A percentile compares a stretch with the other conserved stretches of the same genome.
Conservation (phyloP, 169 alveolate species). For the Fabrea salina region DNA sequence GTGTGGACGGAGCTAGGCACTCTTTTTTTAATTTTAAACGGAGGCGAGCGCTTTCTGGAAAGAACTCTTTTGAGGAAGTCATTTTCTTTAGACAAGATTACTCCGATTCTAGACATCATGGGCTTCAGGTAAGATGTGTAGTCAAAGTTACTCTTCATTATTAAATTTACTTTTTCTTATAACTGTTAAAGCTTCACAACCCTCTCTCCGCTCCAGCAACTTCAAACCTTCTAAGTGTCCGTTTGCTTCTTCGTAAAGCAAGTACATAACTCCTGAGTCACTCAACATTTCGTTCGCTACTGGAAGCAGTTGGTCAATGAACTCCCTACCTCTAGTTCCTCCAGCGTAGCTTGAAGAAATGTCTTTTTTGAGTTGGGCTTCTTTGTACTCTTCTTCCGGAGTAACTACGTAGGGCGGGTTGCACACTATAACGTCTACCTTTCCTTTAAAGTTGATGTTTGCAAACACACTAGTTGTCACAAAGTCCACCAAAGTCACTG, state of each 20-base stretch:
- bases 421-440: constrained; percentile 45
- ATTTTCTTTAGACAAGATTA: background rate
- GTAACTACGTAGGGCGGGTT: constrained; percentile 62
- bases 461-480: background rate
- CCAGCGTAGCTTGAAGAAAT: constrained; percentile 56
- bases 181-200: constrained; percentile 27
- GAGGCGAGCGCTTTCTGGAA: too few relatives aligned
- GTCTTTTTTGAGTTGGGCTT: constrained; percentile 44
- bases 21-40: too few relatives aligned
- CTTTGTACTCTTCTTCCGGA: constrained; percentile 40
- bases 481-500: background rate
- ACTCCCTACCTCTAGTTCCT: constrained; percentile 55
- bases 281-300: constrained; percentile 2
- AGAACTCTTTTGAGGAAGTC: background rate
- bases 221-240: background rate
- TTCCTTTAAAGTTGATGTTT: background rate
- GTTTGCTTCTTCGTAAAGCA: constrained; percentile 1
- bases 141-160: constrained; percentile 4
- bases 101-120: constrained; percentile 18
- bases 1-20: too few relatives aligned
- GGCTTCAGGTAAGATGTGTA: background rate
- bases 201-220: constrained; percentile 6
- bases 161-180: background rate
- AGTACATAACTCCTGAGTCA: constrained; percentile 16
- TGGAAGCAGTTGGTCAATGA: constrained; percentile 34